Evolutionary conservation across 2,329 filamentous ascomycete genomes (phyloP), one percentile per base, ranked within the genome.

Genomic region (Pseudogymnoascus sp.): DNA sequence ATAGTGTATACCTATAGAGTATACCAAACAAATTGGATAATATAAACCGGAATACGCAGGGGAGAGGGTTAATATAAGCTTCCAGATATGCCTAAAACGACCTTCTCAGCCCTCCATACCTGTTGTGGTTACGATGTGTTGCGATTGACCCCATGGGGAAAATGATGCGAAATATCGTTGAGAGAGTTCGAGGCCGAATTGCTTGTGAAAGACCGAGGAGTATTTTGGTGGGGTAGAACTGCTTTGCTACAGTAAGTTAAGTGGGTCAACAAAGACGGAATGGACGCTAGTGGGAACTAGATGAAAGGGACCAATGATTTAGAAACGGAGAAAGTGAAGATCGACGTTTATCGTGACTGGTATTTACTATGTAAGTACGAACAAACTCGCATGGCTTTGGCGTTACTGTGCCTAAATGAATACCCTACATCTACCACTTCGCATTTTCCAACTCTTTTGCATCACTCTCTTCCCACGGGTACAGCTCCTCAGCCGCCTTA

Each of bases 381-480:
- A 25, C 22, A 25, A 25, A 25, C 22, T 25, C 22, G 22, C 22
- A 25, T 25, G 22, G 22, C 22, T 25, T 25, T 25, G 22, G 22
- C 22, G 22, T 25, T 25, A 25, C 22, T 25, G 5, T 25, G 22
- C 22, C 22, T 25, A 5, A 25, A 25, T 25, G 22, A 25, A 25
- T 25, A 5, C 22, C 22, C 22, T 25, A 25, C 22, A 25, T 25
- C 59, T 60, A 35, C 59, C 59, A 61, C 37, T 59, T 59, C 36
- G 60, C 57, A 59, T 16, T 61, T 57, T 60, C 60, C 58, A 65
- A 60, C 11, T 57, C 65, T 58, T 68, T 65, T 14, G 73, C 72
- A 68, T 77, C 74, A 57, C 74, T 76, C 57, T 72, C 65, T 43
- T 74, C 70, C 71, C 74, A 76, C 2, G 75, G 75, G 66, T 74